These are phyloP conservation scores for Euphrasia arctica DNA, from an alignment of 305 asterid species.

Conservation along the genomic window DNA sequence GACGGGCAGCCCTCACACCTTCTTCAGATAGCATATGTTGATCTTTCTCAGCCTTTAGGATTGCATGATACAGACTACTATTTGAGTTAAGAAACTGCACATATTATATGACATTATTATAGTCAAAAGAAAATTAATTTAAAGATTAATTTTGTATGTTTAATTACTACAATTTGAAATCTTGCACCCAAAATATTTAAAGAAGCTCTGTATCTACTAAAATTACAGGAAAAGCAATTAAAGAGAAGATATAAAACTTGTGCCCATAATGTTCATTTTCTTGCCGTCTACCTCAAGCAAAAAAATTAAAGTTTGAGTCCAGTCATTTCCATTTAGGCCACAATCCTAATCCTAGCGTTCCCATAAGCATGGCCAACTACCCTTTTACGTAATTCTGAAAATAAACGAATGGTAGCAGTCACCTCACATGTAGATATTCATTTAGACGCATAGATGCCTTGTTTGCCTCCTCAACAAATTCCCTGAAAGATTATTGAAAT, in stretches of 20 bases:
- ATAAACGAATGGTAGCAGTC: constrained; percentile 43
- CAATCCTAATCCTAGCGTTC: not conserved
- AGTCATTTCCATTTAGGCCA: not conserved
- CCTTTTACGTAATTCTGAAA: constrained; percentile 16
- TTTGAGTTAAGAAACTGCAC: constrained; percentile 86
- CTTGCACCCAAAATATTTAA: not conserved
- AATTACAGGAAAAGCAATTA: not conserved
- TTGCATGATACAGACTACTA: constrained; percentile 67
- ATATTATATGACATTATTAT: constrained; percentile 17
- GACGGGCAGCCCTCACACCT: constrained; percentile 71
- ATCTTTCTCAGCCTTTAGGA: constrained; percentile 74
- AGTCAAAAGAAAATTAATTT: constrained; percentile 9
- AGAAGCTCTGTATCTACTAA: not conserved
- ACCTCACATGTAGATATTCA: constrained; percentile 93
- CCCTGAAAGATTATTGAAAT: constrained; percentile 40
- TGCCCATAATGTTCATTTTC: not conserved
- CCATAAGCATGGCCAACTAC: constrained; percentile 18
- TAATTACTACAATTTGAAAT: not conserved
- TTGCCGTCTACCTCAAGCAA: not conserved
- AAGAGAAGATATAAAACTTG: not conserved
- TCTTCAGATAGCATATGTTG: constrained; percentile 70
- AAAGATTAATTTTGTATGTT: not conserved
- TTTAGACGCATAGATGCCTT: constrained; percentile 75
- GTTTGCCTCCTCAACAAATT: constrained; percentile 79
- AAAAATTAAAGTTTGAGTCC: not conserved